phyloP scores from a whole-genome alignment of 176 grass and related monocot species.

The Poa pratensis region DNA sequence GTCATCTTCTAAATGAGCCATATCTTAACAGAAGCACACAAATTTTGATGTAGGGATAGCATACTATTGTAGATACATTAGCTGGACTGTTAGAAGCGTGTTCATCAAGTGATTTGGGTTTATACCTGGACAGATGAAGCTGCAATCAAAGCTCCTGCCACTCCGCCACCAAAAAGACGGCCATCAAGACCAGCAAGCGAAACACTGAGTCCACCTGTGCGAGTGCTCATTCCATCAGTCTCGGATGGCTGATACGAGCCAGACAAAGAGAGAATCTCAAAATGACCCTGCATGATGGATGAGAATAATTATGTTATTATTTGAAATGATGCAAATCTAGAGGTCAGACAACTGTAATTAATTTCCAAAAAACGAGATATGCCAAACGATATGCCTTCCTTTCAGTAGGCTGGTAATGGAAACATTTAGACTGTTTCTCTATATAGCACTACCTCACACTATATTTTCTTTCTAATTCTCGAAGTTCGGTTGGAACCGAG shows the following conservation, averaged over 20 bases:
- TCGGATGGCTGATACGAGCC: constrained; percentile 66
- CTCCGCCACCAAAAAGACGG: constrained; percentile 56
- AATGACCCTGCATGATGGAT: constrained; percentile 47
- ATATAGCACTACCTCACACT: not conserved
- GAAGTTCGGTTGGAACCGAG: not conserved
- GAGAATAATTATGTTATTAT: constrained; percentile 3
- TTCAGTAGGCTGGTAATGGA: not conserved
- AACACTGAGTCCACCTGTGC: constrained; percentile 57
- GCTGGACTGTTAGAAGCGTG: not conserved
- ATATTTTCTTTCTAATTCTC: constrained; percentile 1
- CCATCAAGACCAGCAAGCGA: constrained; percentile 60
- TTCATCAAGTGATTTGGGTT: not conserved
- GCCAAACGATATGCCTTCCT: not conserved
- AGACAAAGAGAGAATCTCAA: constrained; percentile 71
- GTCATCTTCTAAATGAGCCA: not conserved
- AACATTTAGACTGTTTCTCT: not conserved
- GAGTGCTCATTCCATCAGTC: constrained; percentile 48
- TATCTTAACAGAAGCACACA: not conserved
- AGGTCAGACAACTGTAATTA: not conserved
- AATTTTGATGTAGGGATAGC: not conserved
- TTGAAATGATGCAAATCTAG: constrained; percentile 7
- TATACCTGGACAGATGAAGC: constrained; percentile 70
- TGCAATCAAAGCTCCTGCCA: constrained; percentile 64
- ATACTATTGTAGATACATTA: not conserved
- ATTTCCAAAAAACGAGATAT: not conserved